phyloP scores from a whole-genome alignment of 768 basidiomycete species.

The Boletus insuetus region DNA sequence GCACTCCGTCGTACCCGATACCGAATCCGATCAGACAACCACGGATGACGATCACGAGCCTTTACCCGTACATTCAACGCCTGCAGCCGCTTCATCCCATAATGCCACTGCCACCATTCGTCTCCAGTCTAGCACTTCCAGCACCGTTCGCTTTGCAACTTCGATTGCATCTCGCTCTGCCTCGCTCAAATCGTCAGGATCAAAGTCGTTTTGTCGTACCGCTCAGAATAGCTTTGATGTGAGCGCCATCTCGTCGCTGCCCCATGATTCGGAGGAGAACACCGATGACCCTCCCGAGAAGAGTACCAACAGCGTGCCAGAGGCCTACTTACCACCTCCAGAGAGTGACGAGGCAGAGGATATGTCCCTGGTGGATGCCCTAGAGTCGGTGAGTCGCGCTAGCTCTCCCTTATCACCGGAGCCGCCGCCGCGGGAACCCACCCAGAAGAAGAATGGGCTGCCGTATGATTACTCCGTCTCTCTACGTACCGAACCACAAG shows the following conservation, averaged over 20 bases:
- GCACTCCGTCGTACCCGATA: slow-evolving; percentile 48
- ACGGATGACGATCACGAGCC: slow-evolving; percentile 43
- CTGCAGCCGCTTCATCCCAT: slow-evolving; percentile 48
- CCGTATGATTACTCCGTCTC: slow-evolving; percentile 54
- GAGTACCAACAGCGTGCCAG: slow-evolving; percentile 52
- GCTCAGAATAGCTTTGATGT: slow-evolving; percentile 55
- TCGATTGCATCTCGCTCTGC: slow-evolving; percentile 49
- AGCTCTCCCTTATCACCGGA: slow-evolving; percentile 46
- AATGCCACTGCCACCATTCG: slow-evolving; percentile 49
- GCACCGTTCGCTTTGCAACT: slow-evolving; percentile 47
- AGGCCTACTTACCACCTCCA: slow-evolving; percentile 50
- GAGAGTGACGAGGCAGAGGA: slow-evolving; percentile 43
- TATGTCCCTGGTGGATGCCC: slow-evolving; percentile 54
- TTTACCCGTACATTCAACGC: slow-evolving; percentile 67
- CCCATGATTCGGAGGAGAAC: slow-evolving; percentile 35
- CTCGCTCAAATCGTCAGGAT: slow-evolving; percentile 31
- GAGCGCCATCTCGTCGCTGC: slow-evolving; percentile 55
- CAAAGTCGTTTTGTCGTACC: slow-evolving; percentile 35
- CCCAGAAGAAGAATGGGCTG: slow-evolving; percentile 50
- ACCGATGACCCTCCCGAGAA: slow-evolving; percentile 38
- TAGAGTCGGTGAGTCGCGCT: slow-evolving; percentile 54
- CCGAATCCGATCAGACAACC: slow-evolving; percentile 35
- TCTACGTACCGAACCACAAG: slow-evolving; percentile 61
- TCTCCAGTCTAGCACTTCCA: slow-evolving; percentile 50
- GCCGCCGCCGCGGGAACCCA: slow-evolving; percentile 34